These are phyloP conservation scores for Suillus tomentosus DNA, from an alignment of 768 basidiomycete genomes.

Conservation along the genomic window DNA sequence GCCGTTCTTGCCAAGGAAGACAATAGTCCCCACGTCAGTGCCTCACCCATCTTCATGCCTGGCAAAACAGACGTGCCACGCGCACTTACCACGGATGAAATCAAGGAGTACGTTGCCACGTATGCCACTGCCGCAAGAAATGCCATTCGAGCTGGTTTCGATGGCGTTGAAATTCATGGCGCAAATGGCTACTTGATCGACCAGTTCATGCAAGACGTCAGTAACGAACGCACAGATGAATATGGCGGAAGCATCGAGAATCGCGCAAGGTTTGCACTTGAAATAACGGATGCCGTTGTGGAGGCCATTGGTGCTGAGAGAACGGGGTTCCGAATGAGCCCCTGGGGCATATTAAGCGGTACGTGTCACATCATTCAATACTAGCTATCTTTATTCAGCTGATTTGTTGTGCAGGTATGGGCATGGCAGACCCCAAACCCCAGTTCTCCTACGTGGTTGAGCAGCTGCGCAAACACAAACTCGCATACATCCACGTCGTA, in stretches of 20 bases:
- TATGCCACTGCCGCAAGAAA: constrained; percentile 37
- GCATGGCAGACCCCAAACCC: constrained; percentile 54
- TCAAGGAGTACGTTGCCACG: constrained; percentile 31
- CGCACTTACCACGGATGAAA: constrained; percentile 31
- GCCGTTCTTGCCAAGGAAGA: constrained; percentile 36
- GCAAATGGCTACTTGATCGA: constrained; percentile 53
- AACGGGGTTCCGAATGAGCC: constrained; percentile 57
- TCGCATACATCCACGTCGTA: constrained; percentile 56
- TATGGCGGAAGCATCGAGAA: constrained; percentile 71
- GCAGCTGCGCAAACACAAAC: constrained; percentile 36
- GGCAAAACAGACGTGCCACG: constrained; percentile 21
- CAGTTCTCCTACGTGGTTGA: constrained; percentile 53
- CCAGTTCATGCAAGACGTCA: constrained; percentile 62
- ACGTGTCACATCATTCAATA: background rate
- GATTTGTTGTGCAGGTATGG: constrained; percentile 41
- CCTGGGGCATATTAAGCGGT: constrained; percentile 42
- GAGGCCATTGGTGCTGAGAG: constrained; percentile 54
- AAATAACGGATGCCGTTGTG: constrained; percentile 53
- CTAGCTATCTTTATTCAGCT: constrained; percentile 14
- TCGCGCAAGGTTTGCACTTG: constrained; percentile 56
- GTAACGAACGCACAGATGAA: constrained; percentile 59
- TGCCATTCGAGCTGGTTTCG: constrained; percentile 44
- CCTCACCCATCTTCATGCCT: constrained; percentile 32
- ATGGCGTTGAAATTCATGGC: constrained; percentile 47
- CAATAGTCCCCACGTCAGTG: constrained; percentile 34